Evolutionary conservation across 1,284 basidiomycete genomes (phyloP).

Genomic region (Chiua sp.): DNA sequence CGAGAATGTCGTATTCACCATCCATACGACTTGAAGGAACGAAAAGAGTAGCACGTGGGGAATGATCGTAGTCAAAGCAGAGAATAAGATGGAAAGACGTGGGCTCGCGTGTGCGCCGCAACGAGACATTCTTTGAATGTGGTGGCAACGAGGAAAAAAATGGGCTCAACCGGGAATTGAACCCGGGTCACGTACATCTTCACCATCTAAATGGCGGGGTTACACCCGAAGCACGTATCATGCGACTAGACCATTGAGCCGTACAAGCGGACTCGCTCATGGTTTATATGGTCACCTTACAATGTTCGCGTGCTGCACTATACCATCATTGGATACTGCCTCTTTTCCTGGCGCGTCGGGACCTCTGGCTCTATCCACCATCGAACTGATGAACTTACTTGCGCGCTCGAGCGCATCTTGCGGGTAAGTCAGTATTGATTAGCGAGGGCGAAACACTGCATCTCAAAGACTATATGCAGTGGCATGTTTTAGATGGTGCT

Average conservation of each 20-base stretch:
- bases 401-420: too few species aligned
- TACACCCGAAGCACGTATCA: constrained; percentile 46
- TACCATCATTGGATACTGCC: too few species aligned
- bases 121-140: constrained; percentile 21
- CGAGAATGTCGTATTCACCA: constrained; percentile 23
- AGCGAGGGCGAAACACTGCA: too few species aligned
- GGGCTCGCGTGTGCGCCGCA: not conserved
- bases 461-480: too few species aligned
- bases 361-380: too few species aligned
- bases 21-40: constrained; percentile 14
- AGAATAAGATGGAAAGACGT: not conserved
- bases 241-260: constrained; percentile 52
- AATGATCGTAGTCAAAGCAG: constrained; percentile 1
- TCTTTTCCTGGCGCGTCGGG: too few species aligned
- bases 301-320: too few species aligned
- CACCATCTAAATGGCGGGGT: constrained; percentile 21
- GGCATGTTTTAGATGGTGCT: too few species aligned
- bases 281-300: too few species aligned
- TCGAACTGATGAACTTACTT: too few species aligned
- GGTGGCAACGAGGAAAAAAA: constrained; percentile 10
- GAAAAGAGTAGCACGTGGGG: not conserved
- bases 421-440: too few species aligned
- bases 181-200: constrained; percentile 49
- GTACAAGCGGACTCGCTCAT: too few species aligned
- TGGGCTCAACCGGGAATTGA: constrained; percentile 50